Base-by-base conservation (phyloP, 495 filamentous ascomycete genomes). In the Podospora australis region DNA sequence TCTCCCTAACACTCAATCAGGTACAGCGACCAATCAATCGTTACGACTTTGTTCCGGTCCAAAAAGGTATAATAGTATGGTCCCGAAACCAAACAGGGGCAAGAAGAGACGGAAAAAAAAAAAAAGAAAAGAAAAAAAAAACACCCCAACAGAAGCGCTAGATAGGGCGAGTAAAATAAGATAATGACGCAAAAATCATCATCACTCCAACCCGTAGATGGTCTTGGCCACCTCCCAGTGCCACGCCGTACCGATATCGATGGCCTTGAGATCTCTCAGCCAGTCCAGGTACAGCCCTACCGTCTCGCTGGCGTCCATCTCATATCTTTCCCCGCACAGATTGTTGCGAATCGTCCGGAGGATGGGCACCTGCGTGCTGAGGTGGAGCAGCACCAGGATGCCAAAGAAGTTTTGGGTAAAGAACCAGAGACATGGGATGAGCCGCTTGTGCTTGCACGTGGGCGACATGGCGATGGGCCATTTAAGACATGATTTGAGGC, bases 401-500 rank as follows among this genome's bases (percentile, higher is more conserved):
- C 72, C 72, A 20, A 82, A 66, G 40, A 81, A 68, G 42, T 74
- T 79, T 46, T 80, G 74, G 23, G 72, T 75, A 70, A 79, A 82
- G 50, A 77, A 74, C 49, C 81, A 81, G 10, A 74, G 52, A 40
- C 73, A 77, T 14, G 79, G 78, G 1, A 81, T 56, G 2, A 82
- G 65, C 25, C 78, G 60, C 61, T 80, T 82, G 44, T 71, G 67
- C 35, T 69, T 68, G 51, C 71, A 75, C 5, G 72, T 70, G 1
- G 79, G 78, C 19, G 71, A 73, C 70, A 81, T 78, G 46, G 67
- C 66, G 30, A 82, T 60, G 6, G 79, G 75, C 79, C 79, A 82
- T 30, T 72, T 68, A 9, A 80, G 63, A 16, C 65, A 68, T 0
- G 71, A 61, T 53, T 69, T 67, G 13, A 82, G 65, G 46, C 78